phyloP scores from a whole-genome alignment of 192 early-diverging fungal genomes.

The Phycomyces blakesleeanus region DNA sequence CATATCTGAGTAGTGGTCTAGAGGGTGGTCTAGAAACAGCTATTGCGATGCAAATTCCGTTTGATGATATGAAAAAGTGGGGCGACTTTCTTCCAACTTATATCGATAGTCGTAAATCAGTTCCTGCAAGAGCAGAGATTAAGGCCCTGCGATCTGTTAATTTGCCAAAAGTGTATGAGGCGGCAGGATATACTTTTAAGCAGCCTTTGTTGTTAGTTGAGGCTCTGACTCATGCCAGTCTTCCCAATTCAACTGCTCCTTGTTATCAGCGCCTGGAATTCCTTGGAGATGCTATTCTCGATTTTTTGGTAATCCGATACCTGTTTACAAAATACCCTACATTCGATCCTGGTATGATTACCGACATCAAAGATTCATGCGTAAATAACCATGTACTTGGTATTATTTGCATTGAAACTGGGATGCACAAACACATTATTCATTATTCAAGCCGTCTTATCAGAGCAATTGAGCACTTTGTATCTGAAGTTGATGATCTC shows the following conservation, averaged over 20 bases:
- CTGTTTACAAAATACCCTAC: constrained; percentile 66
- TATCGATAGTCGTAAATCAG: constrained; percentile 15
- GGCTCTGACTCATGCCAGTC: constrained; percentile 84
- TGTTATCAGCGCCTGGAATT: constrained; percentile 93
- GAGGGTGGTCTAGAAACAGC: constrained; percentile 51
- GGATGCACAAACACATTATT: constrained; percentile 63
- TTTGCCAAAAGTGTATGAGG: constrained; percentile 32
- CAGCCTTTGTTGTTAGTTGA: constrained; percentile 63
- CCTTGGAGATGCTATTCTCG: constrained; percentile 78
- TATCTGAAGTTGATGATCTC: constrained; percentile 42
- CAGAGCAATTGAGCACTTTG: constrained; percentile 55
- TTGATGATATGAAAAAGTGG: constrained; percentile 53
- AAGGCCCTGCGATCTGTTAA: constrained; percentile 15
- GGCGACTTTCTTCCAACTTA: constrained; percentile 38
- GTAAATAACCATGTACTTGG: constrained; percentile 87
- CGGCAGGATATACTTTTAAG: constrained; percentile 66
- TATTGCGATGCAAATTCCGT: constrained; percentile 52
- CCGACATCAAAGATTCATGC: constrained; percentile 78
- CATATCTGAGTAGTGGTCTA: constrained; percentile 55
- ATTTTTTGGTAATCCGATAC: constrained; percentile 72
- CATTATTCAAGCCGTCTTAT: constrained; percentile 58
- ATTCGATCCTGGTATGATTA: constrained; percentile 73
- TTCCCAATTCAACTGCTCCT: constrained; percentile 45
- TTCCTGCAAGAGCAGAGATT: constrained; percentile 24
- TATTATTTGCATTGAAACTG: constrained; percentile 57